phyloP scores from a whole-genome alignment of 2,329 filamentous ascomycete genomes.

The Colletotrichum orbiculare region DNA sequence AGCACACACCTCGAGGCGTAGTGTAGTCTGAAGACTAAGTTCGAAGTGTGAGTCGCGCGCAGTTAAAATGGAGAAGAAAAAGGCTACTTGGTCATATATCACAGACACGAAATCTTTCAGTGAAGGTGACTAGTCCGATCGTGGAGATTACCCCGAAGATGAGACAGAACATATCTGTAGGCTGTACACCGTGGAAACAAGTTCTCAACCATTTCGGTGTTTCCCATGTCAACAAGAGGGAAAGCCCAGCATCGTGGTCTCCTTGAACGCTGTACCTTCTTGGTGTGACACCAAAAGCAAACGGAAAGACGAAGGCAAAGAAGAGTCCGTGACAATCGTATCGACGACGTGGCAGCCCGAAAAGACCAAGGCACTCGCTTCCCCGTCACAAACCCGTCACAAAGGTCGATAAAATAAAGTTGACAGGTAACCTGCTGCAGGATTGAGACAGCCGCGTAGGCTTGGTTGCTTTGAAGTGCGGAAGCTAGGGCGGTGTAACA shows the following conservation, averaged over 20 bases:
- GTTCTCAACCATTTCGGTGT: neutral
- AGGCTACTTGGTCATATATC: conserved; percentile 19
- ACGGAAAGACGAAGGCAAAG: neutral
- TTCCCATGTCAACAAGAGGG: neutral
- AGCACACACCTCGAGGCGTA: neutral
- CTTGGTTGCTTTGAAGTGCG: conserved; percentile 25
- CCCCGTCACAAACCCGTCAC: conserved; percentile 1
- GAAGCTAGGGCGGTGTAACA: conserved; percentile 34
- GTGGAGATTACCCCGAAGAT: conserved; percentile 12
- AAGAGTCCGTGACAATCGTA: too few relatives aligned
- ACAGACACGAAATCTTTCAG: conserved; percentile 15
- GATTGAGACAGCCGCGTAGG: conserved; percentile 18
- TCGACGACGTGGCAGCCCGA: too few relatives aligned
- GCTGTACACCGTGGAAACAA: conserved; percentile 2
- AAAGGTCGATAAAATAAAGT: conserved; percentile 27
- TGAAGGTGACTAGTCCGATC: conserved; percentile 22
- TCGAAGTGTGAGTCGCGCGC: conserved; percentile 12
- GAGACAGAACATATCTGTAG: neutral
- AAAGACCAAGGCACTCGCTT: too few relatives aligned
- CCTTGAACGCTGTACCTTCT: neutral
- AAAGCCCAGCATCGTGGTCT: too few relatives aligned
- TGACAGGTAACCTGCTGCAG: conserved; percentile 24
- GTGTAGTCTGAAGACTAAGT: conserved; percentile 4
- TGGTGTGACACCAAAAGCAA: neutral
- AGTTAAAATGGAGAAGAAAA: conserved; percentile 2